Conservation (phyloP, 2,329 filamentous ascomycete genomes). For the Helicocarpus griseus region DNA sequence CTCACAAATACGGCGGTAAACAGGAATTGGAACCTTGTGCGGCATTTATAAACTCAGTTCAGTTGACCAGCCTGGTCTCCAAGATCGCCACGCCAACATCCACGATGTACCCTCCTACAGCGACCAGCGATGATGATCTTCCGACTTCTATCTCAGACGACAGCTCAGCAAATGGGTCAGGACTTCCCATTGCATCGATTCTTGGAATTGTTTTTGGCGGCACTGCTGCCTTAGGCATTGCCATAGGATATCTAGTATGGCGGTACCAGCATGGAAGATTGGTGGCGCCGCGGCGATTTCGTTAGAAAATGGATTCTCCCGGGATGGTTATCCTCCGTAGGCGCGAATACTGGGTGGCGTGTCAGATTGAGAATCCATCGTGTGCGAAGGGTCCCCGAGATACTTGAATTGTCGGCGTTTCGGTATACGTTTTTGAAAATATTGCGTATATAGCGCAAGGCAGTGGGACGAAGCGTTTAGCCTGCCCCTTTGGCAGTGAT, state of each 20-base stretch:
- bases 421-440: too few species aligned
- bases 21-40: not conserved
- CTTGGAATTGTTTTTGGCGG: slow-evolving; percentile 2
- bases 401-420: too few species aligned
- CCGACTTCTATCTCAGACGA: slow-evolving; percentile 7
- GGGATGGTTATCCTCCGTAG: too few species aligned
- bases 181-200: not conserved
- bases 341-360: too few species aligned
- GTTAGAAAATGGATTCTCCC: not conserved
- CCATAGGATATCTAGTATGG: not conserved
- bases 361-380: too few species aligned
- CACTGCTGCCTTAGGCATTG: not conserved
- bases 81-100: slow-evolving; percentile 43
- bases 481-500: too few species aligned
- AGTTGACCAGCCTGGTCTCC: not conserved
- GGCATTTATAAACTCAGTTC: not conserved
- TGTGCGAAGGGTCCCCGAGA: too few species aligned
- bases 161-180: not conserved
- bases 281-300: not conserved
- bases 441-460: too few species aligned
- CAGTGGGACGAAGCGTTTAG: too few species aligned
- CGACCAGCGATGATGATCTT: slow-evolving; percentile 13
- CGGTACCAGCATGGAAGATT: not conserved
- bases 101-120: slow-evolving; percentile 53
- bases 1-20: not conserved